These are phyloP conservation scores for Neurospora sp. DNA, from an alignment of 2,329 filamentous ascomycete species.

Conservation along the genomic window DNA sequence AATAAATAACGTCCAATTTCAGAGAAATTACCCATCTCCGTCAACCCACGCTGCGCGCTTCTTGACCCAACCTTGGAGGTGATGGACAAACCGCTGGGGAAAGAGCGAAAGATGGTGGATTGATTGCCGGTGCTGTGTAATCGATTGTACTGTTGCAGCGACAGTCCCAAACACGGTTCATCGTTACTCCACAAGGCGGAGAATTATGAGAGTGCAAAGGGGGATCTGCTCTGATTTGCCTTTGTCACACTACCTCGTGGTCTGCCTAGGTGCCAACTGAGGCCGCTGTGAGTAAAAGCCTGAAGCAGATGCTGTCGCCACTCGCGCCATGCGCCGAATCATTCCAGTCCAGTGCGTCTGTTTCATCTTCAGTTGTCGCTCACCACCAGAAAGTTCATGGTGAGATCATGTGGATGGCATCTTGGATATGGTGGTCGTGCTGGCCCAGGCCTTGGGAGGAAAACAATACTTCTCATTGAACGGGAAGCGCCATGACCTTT, in stretches of 20 bases:
- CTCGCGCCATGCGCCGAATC: not conserved
- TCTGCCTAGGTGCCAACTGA: not conserved
- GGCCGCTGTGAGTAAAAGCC: not conserved
- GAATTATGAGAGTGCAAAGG: not conserved
- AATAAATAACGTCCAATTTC: not conserved
- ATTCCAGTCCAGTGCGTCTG: not conserved
- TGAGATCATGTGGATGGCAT: not conserved
- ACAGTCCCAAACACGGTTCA: not conserved
- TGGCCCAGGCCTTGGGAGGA: not conserved
- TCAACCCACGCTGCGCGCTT: not conserved
- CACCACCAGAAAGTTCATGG: not conserved
- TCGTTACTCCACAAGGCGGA: not conserved
- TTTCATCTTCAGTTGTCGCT: not conserved
- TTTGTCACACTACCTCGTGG: not conserved
- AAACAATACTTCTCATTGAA: not conserved
- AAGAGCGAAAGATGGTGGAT: not conserved
- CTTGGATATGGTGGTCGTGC: not conserved
- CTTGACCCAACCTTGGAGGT: not conserved
- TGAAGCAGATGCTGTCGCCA: not conserved
- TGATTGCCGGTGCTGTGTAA: not conserved
- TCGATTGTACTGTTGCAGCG: not conserved
- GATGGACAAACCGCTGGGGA: not conserved
- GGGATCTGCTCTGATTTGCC: not conserved
- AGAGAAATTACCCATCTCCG: not conserved
- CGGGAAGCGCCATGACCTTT: not conserved